These are phyloP conservation scores for Komagataella kurtzmanii DNA, from an alignment of 805 yeast genomes.

Conservation along the genomic window DNA sequence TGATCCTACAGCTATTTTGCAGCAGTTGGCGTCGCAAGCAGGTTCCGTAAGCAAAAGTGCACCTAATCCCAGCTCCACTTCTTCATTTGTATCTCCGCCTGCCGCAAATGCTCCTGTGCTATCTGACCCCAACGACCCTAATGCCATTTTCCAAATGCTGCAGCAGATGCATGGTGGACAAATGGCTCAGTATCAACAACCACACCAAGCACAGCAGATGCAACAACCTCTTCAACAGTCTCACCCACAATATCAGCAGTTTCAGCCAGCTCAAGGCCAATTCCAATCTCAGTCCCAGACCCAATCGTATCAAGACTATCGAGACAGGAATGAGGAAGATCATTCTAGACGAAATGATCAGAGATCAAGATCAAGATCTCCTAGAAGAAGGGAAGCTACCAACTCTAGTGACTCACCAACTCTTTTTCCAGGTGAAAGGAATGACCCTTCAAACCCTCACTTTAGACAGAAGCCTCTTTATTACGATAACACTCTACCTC, in stretches of 20 bases:
- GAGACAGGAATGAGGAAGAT: constrained; percentile 15
- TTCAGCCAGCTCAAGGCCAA: not conserved
- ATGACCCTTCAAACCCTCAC: constrained; percentile 61
- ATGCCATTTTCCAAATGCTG: constrained; percentile 36
- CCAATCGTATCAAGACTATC: constrained; percentile 5
- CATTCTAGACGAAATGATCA: constrained; percentile 20
- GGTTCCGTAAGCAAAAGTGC: constrained; percentile 6
- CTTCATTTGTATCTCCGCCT: constrained; percentile 11
- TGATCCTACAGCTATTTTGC: constrained; percentile 52
- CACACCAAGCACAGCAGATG: constrained; percentile 4
- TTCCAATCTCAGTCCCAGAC: constrained; percentile 1
- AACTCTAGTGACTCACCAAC: constrained; percentile 12
- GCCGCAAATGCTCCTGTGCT: constrained; percentile 20
- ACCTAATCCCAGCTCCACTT: constrained; percentile 14
- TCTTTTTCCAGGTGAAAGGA: constrained; percentile 34
- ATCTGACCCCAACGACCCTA: constrained; percentile 18
- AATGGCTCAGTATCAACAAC: constrained; percentile 6
- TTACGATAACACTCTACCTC: constrained; percentile 58
- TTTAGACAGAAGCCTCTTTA: constrained; percentile 64
- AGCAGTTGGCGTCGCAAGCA: constrained; percentile 56
- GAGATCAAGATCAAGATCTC: constrained; percentile 43
- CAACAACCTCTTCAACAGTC: constrained; percentile 9
- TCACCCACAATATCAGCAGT: constrained; percentile 1
- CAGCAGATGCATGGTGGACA: constrained; percentile 31
- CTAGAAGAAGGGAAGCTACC: constrained; percentile 13